phyloP scores from a whole-genome alignment of 2,329 filamentous ascomycete genomes.

The Chrysoporthe puriensis region DNA sequence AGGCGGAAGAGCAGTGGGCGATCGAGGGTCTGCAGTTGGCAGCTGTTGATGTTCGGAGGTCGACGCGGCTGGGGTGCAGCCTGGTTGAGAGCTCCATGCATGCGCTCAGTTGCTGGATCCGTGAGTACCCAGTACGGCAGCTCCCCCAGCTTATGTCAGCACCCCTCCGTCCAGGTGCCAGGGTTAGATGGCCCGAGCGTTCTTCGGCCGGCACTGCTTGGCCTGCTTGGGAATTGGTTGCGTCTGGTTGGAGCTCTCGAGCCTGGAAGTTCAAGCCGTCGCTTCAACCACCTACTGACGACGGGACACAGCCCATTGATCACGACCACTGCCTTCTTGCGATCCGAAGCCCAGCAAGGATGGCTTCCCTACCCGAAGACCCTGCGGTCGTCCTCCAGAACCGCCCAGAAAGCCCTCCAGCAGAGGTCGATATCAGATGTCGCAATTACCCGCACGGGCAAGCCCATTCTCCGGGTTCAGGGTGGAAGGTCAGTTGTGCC shows the following conservation, averaged over 20 bases:
- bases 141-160: conserved; percentile 23
- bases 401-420: conserved; percentile 51
- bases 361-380: conserved; percentile 62
- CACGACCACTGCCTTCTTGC: conserved; percentile 37
- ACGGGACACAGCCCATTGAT: conserved; percentile 37
- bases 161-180: neutral
- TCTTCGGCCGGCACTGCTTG: conserved; percentile 19
- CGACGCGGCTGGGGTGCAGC: conserved; percentile 50
- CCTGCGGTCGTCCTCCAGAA: conserved; percentile 56
- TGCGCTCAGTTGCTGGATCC: neutral
- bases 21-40: conserved; percentile 25
- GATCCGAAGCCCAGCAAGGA: conserved; percentile 44
- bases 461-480: conserved; percentile 85
- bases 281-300: conserved; percentile 30
- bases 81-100: conserved; percentile 34
- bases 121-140: neutral
- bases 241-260: conserved; percentile 27
- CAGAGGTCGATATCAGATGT: conserved; percentile 74
- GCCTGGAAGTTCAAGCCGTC: conserved; percentile 32
- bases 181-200: conserved; percentile 22
- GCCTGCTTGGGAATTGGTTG: conserved; percentile 28
- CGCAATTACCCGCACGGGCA: conserved; percentile 91
- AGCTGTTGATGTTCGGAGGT: conserved; percentile 29
- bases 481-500: conserved; percentile 76
- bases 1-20: neutral